Conservation (phyloP, 2,329 filamentous ascomycete genomes). For the Colletotrichum gloeosporioides region DNA sequence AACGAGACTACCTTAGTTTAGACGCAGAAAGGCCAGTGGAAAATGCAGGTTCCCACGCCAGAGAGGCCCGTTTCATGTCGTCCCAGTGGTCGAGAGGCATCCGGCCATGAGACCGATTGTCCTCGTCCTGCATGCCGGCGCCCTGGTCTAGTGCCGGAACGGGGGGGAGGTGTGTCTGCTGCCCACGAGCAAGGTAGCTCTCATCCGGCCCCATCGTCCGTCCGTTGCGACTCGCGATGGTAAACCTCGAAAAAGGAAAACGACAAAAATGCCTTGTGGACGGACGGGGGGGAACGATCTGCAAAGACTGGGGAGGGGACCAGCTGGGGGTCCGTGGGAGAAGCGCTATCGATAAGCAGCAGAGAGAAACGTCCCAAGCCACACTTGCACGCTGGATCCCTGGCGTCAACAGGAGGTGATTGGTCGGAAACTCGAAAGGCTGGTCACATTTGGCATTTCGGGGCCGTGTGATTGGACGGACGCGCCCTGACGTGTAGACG, state of each 20-base stretch:
- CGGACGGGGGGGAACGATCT: not conserved
- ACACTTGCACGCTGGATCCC: not conserved
- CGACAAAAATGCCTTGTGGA: not conserved
- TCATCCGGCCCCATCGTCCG: slow-evolving; percentile 7
- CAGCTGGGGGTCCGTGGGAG: not conserved
- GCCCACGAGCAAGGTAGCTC: not conserved
- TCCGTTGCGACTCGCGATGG: not conserved
- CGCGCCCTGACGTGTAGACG: not conserved
- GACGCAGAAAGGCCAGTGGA: not conserved
- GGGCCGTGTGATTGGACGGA: not conserved
- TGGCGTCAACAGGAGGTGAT: not conserved
- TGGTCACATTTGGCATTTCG: not conserved
- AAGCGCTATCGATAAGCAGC: slow-evolving; percentile 20
- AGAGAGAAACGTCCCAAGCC: not conserved
- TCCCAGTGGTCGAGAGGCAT: not conserved
- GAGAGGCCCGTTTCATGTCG: slow-evolving; percentile 13
- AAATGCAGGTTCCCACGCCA: not conserved
- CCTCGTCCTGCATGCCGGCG: not conserved
- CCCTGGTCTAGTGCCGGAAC: not conserved
- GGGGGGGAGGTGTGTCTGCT: not conserved
- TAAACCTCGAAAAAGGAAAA: not conserved
- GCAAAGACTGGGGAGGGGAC: not conserved
- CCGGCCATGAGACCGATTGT: slow-evolving; percentile 11
- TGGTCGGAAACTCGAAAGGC: not conserved
- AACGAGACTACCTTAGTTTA: not conserved